Evolutionary conservation across 2,329 filamentous ascomycete species (phyloP).

Genomic region (Phoma sp.): DNA sequence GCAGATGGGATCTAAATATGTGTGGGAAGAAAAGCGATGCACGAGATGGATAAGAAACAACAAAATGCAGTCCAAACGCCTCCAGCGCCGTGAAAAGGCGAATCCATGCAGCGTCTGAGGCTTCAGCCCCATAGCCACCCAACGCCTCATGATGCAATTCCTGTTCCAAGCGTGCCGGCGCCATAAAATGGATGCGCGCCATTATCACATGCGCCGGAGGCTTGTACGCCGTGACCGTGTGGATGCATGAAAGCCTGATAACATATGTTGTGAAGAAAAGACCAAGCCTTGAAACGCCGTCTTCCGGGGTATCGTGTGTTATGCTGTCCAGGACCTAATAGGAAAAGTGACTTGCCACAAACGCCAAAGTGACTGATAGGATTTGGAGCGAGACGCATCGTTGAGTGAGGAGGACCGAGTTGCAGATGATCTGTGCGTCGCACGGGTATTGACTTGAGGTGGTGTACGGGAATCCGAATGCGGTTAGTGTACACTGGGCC

Average conservation of each 20-base stretch:
- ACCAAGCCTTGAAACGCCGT: conserved; percentile 35
- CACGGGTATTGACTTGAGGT: conserved; percentile 31
- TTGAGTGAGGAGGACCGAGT: conserved; percentile 7
- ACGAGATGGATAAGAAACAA: neutral
- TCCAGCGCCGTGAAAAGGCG: neutral
- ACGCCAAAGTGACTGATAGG: conserved; percentile 25
- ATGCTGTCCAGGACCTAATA: conserved; percentile 27
- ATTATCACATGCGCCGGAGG: conserved; percentile 19
- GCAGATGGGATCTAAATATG: conserved; percentile 14
- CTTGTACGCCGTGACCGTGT: conserved; percentile 21
- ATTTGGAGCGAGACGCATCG: conserved; percentile 7
- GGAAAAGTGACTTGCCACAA: conserved; percentile 16
- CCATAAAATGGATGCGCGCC: conserved; percentile 21
- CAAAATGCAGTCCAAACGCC: neutral
- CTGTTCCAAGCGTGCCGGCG: conserved; percentile 17
- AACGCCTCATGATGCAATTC: conserved; percentile 27
- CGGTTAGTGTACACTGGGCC: conserved; percentile 34
- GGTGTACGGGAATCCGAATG: conserved; percentile 33
- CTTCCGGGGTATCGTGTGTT: conserved; percentile 43
- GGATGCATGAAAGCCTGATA: conserved; percentile 25
- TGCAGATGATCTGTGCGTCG: conserved; percentile 23
- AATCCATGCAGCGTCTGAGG: neutral
- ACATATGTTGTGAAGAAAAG: conserved; percentile 16
- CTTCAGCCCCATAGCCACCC: neutral
- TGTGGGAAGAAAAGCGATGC: neutral